Conservation (phyloP, 306 rosid genomes). For the Spatholobus suberectus region DNA sequence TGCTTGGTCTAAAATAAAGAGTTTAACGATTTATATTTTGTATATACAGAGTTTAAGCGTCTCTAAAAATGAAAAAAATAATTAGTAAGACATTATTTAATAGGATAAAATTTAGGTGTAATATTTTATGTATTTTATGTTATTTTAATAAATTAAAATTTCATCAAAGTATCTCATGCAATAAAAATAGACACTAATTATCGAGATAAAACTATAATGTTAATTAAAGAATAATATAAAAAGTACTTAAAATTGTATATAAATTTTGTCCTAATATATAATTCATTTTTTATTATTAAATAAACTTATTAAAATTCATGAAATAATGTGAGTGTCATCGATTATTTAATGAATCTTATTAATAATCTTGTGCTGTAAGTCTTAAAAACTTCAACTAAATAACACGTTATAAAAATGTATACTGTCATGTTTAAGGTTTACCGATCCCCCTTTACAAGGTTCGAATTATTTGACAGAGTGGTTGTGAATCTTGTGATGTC, state of each 20-base stretch:
- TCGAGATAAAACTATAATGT: not conserved
- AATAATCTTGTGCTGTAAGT: no score
- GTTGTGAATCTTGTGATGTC: slow-evolving; percentile 32
- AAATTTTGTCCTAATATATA: not conserved
- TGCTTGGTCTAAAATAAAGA: no score
- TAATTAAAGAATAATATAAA: not conserved
- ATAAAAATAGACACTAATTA: no score
- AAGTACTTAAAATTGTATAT: not conserved
- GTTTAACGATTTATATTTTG: no score
- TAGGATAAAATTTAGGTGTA: not conserved
- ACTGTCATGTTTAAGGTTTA: not conserved
- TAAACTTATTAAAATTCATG: not conserved
- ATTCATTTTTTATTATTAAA: not conserved
- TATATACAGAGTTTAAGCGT: not conserved
- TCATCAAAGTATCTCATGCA: no score
- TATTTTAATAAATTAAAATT: no score
- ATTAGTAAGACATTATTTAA: not conserved
- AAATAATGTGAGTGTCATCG: not conserved
- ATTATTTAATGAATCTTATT: not conserved
- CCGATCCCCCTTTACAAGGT: not conserved
- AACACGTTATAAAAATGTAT: not conserved
- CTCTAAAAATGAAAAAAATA: not conserved
- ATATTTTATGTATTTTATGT: not conserved
- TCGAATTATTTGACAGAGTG: slow-evolving; percentile 33
- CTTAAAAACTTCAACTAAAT: no score